phyloP scores from a whole-genome alignment of 805 yeast genomes.

The Starmerella geochares region DNA sequence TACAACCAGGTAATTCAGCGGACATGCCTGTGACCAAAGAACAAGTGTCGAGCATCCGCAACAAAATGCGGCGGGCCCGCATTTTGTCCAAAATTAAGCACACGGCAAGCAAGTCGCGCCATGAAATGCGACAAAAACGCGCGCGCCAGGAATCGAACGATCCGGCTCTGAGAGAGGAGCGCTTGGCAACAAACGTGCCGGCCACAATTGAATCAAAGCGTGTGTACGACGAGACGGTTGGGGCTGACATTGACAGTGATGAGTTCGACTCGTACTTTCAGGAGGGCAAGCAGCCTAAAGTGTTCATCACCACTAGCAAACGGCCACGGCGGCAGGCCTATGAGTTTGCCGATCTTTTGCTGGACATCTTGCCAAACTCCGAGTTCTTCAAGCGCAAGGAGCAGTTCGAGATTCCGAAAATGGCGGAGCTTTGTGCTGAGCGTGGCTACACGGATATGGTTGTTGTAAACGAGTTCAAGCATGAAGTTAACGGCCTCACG shows the following conservation, averaged over 20 bases:
- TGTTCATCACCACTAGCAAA: conserved; percentile 79
- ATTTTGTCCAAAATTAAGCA: conserved; percentile 63
- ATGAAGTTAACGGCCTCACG: conserved; percentile 81
- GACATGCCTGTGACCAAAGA: conserved; percentile 26
- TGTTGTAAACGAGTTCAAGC: conserved; percentile 89
- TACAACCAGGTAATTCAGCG: too few relatives aligned
- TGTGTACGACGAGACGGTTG: conserved; percentile 75
- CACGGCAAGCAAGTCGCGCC: conserved; percentile 65
- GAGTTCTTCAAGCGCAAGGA: conserved; percentile 80
- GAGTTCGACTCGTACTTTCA: conserved; percentile 49
- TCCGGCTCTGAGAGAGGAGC: conserved; percentile 70
- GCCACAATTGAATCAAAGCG: conserved; percentile 75
- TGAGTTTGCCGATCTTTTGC: conserved; percentile 75
- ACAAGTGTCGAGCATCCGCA: conserved; percentile 42
- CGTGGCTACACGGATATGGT: conserved; percentile 80
- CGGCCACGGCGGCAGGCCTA: conserved; percentile 78
- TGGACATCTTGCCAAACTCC: conserved; percentile 75
- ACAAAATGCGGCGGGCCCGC: conserved; percentile 72
- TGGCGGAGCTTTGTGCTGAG: conserved; percentile 70
- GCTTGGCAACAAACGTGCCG: conserved; percentile 68
- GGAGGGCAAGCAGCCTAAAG: conserved; percentile 61
- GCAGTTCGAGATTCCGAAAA: conserved; percentile 75
- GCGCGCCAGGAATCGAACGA: conserved; percentile 79
- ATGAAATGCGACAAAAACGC: conserved; percentile 63
- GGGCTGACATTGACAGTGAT: conserved; percentile 38